These are phyloP conservation scores for Trypanosomatidae sp. DNA, from an alignment of 208 protist species.

Conservation along the genomic window DNA sequence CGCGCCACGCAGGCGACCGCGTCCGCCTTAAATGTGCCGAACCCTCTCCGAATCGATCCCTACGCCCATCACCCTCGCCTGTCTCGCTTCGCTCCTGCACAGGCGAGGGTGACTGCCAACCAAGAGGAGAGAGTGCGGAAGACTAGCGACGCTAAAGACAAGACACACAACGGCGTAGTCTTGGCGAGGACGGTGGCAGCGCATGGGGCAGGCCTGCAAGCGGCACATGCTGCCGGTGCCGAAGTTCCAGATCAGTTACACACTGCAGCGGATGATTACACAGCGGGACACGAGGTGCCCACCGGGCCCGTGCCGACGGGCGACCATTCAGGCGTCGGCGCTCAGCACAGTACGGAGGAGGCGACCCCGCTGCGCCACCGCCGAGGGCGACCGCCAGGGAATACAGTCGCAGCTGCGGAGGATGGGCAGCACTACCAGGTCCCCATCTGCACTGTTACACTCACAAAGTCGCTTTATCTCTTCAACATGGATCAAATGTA, in stretches of 20 bases:
- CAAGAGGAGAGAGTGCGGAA: not conserved
- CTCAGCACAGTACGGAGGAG: not conserved
- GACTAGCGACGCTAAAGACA: not conserved
- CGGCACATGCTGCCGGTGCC: not conserved
- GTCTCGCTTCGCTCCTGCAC: slow-evolving; percentile 29
- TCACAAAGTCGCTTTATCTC: slow-evolving; percentile 33
- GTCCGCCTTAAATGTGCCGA: not conserved
- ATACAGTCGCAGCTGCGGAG: not conserved
- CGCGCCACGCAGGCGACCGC: not conserved
- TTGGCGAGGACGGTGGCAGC: not conserved
- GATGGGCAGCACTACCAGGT: slow-evolving; percentile 22
- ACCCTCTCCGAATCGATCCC: slow-evolving; percentile 38
- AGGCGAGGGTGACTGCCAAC: not conserved
- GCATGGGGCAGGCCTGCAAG: not conserved
- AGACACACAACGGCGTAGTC: not conserved
- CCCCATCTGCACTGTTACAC: slow-evolving; percentile 35
- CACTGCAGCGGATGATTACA: too few species aligned
- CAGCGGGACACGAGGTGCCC: not conserved
- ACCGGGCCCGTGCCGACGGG: not conserved
- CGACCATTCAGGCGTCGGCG: not conserved
- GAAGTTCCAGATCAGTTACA: not conserved
- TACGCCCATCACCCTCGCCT: slow-evolving; percentile 47
- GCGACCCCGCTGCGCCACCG: not conserved
- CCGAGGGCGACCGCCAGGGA: not conserved
- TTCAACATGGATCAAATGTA: slow-evolving; percentile 61